phyloP scores from a whole-genome alignment of 192 early-diverging fungal species.

The Entomortierella chlamydospora region DNA sequence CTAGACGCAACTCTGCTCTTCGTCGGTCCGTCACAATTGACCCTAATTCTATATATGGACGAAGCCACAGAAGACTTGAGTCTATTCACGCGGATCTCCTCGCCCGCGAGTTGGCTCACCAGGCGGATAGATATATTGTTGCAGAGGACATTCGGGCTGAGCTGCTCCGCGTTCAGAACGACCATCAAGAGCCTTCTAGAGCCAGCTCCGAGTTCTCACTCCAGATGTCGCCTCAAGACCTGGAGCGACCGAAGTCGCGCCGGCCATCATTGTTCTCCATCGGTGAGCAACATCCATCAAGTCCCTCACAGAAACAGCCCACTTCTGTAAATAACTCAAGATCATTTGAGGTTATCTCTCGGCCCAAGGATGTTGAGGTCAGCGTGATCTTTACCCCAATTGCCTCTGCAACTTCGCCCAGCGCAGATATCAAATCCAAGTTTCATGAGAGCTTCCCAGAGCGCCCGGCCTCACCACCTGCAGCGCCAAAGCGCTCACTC shows the following conservation, averaged over 20 bases:
- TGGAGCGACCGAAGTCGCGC: constrained; percentile 9
- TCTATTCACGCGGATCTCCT: constrained; percentile 12
- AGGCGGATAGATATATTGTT: constrained; percentile 22
- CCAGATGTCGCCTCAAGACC: constrained; percentile 28
- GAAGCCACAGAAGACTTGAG: neutral
- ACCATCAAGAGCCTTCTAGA: constrained; percentile 32
- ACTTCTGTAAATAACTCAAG: neutral
- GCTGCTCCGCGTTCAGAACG: constrained; percentile 18
- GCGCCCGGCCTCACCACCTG: constrained; percentile 31
- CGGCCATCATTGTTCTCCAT: neutral
- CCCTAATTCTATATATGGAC: constrained; percentile 8
- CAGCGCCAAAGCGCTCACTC: constrained; percentile 1
- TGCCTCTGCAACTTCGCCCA: constrained; percentile 10
- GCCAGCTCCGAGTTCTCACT: constrained; percentile 44
- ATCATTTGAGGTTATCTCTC: constrained; percentile 26
- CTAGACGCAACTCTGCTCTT: constrained; percentile 28
- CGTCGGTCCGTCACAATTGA: constrained; percentile 33
- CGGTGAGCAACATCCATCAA: constrained; percentile 6
- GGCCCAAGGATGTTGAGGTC: constrained; percentile 26
- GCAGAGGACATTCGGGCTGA: constrained; percentile 14
- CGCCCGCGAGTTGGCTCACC: constrained; percentile 11
- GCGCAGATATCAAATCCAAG: constrained; percentile 28
- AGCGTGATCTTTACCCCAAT: constrained; percentile 20
- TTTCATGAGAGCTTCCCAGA: constrained; percentile 50
- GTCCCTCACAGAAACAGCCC: neutral